These are phyloP conservation scores for Niveomyces coronatus DNA, from an alignment of 2,329 filamentous ascomycete genomes.

Conservation along the genomic window DNA sequence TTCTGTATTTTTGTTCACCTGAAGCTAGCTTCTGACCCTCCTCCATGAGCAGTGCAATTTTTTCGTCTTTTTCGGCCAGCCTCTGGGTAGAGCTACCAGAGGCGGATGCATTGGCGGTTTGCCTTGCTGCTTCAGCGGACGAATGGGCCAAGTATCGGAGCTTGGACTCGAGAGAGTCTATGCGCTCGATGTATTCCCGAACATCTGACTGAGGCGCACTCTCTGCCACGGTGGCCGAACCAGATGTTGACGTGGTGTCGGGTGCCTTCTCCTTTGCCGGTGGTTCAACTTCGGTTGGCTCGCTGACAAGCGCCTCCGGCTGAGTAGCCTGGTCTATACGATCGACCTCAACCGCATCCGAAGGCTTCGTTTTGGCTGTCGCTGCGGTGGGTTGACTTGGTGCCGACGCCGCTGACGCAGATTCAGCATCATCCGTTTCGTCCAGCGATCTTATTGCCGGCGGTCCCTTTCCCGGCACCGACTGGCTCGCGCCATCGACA, in stretches of 20 bases:
- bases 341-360: too few species aligned
- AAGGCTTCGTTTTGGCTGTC: too few species aligned
- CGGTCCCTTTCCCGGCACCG: conserved; percentile 20
- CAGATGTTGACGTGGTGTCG: too few species aligned
- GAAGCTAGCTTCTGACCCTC: conserved; percentile 85
- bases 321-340: too few species aligned
- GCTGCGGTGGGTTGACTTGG: too few species aligned
- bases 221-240: too few species aligned
- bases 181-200: conserved; percentile 73
- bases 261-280: background rate
- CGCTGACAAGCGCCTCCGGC: too few species aligned
- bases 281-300: background rate
- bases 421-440: conserved; percentile 6
- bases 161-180: conserved; percentile 87
- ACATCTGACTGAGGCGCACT: conserved; percentile 63
- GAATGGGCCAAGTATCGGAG: conserved; percentile 78
- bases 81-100: conserved; percentile 63
- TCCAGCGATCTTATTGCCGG: conserved; percentile 16
- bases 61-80: conserved; percentile 80
- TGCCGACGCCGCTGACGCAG: conserved; percentile 12
- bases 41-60: conserved; percentile 80
- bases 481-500: conserved; percentile 22
- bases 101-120: conserved; percentile 50
- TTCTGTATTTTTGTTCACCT: conserved; percentile 74
- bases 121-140: conserved; percentile 64